These are phyloP conservation scores for Neurospora hispaniola DNA, from an alignment of 495 filamentous ascomycete species.

Conservation along the genomic window DNA sequence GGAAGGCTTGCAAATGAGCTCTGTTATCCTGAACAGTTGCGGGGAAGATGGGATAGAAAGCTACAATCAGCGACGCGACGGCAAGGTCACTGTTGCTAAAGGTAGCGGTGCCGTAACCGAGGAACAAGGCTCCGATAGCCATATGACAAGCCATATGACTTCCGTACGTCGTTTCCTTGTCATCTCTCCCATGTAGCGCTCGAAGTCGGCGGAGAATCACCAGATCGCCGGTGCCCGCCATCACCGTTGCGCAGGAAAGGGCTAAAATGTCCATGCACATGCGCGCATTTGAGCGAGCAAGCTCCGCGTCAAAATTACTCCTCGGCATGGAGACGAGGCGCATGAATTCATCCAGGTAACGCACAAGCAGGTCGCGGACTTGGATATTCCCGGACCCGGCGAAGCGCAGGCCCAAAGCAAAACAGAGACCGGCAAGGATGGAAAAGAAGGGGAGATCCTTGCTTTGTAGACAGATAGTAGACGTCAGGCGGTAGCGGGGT, in stretches of 20 bases:
- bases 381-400: constrained; percentile 66
- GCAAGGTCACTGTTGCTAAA: constrained; percentile 84
- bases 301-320: constrained; percentile 65
- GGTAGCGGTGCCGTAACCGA: constrained; percentile 84
- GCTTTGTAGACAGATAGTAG: constrained; percentile 48
- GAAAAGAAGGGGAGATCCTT: constrained; percentile 87
- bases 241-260: constrained; percentile 73
- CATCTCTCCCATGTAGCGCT: constrained; percentile 77
- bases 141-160: constrained; percentile 89
- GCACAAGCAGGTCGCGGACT: constrained; percentile 71
- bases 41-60: constrained; percentile 92
- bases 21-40: constrained; percentile 82
- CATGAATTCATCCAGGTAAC: constrained; percentile 80
- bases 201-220: constrained; percentile 80
- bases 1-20: constrained; percentile 90
- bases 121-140: constrained; percentile 81
- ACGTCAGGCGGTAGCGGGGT: constrained; percentile 39
- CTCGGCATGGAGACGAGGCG: constrained; percentile 60
- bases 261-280: constrained; percentile 85
- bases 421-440: constrained; percentile 80
- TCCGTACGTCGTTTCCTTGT: constrained; percentile 77
- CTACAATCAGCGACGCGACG: constrained; percentile 73
- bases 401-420: constrained; percentile 72
- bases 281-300: constrained; percentile 68
- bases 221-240: constrained; percentile 92